Percentiles rank a stretch among this genome's conserved stretches.
Evolutionary conservation across 139 green algal species (phyloP).

Genomic region (Coelastrella sp.): DNA sequence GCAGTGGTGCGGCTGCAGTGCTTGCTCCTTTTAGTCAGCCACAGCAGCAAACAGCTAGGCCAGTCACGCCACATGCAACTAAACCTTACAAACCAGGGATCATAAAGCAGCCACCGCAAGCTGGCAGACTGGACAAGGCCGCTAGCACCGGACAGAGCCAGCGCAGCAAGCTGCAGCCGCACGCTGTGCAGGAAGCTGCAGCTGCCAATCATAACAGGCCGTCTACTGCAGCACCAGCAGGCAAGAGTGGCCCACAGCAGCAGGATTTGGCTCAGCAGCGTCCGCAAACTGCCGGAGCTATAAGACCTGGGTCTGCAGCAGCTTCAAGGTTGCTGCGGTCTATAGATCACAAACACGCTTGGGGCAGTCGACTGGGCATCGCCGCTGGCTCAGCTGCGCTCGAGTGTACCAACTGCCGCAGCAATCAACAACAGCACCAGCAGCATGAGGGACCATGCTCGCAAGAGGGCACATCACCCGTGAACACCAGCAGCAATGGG

Average conservation of each 20-base stretch:
- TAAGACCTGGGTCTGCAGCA: slow-evolving; percentile 16
- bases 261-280: not conserved
- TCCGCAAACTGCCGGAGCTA: not conserved
- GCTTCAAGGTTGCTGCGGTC: slow-evolving; percentile 1
- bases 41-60: slow-evolving; percentile 12
- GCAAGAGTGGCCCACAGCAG: not conserved
- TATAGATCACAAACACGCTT: not conserved
- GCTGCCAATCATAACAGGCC: not conserved
- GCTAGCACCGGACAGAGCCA: not conserved
- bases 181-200: not conserved
- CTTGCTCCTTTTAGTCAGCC: not conserved
- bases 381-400: not conserved
- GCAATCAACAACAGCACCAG: not conserved
- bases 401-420: not conserved
- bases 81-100: slow-evolving; percentile 2
- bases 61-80: slow-evolving; percentile 18
- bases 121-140: not conserved
- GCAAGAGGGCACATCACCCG: not conserved
- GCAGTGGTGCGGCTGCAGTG: slow-evolving; percentile 1
- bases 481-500: not conserved
- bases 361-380: not conserved
- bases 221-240: not conserved
- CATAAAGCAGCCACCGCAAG: not conserved
- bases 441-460: not conserved
- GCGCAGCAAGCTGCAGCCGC: not conserved